Evolutionary conservation across 2,329 filamentous ascomycete genomes (phyloP).

Genomic region (Fusarium sororula): DNA sequence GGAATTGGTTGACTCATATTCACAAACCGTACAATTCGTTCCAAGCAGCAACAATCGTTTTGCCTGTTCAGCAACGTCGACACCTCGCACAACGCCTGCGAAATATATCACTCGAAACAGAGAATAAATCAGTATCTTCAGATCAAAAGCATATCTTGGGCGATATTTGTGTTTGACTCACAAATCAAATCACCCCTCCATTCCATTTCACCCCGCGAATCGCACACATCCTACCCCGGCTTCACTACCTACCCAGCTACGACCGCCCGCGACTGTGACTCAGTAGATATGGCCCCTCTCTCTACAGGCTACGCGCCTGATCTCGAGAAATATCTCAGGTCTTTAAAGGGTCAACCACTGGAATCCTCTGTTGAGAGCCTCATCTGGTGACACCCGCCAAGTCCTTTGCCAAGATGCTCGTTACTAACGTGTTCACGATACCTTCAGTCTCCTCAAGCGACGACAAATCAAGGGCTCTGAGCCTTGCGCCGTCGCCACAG

Average conservation of each 20-base stretch:
- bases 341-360: conserved; percentile 77
- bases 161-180: conserved; percentile 12
- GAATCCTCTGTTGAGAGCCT: conserved; percentile 86
- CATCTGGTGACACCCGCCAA: conserved; percentile 68
- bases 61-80: conserved; percentile 15
- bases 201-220: conserved; percentile 35
- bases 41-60: conserved; percentile 16
- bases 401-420: not conserved
- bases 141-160: not conserved
- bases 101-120: not conserved
- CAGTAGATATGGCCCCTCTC: conserved; percentile 47
- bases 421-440: conserved; percentile 18
- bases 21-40: conserved; percentile 16
- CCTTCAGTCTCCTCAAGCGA: conserved; percentile 80
- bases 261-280: conserved; percentile 2
- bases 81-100: not conserved
- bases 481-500: conserved; percentile 89
- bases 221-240: conserved; percentile 30
- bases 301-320: conserved; percentile 67
- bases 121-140: not conserved
- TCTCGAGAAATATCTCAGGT: conserved; percentile 80
- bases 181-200: conserved; percentile 27
- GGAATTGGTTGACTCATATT: conserved; percentile 40
- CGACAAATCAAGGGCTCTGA: conserved; percentile 89
- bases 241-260: conserved; percentile 22